Conservation (phyloP, 1,284 basidiomycete species). For the Apiotrichum domesticum region DNA sequence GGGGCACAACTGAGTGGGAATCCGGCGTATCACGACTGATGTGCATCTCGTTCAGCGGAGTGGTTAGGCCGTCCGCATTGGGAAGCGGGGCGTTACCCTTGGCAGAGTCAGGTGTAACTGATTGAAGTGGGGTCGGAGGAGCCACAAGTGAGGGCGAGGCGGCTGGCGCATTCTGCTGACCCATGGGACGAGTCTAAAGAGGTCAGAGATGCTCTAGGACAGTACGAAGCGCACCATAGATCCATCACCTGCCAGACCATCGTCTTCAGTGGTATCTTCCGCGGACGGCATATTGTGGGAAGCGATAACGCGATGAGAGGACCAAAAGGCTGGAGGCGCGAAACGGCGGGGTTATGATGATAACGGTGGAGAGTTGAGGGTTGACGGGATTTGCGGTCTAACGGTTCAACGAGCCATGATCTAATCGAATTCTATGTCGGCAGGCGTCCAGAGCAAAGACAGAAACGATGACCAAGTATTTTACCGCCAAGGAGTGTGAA, state of each 20-base stretch:
- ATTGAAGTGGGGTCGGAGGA: neutral
- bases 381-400: too few relatives aligned
- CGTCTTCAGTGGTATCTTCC: constrained; percentile 27
- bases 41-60: constrained; percentile 6
- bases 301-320: too few relatives aligned
- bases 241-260: constrained; percentile 21
- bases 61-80: constrained; percentile 9
- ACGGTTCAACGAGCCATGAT: too few relatives aligned
- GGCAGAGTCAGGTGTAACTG: constrained; percentile 24
- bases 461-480: too few relatives aligned
- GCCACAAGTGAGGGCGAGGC: neutral
- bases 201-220: neutral
- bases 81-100: constrained; percentile 7
- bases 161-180: neutral
- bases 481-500: too few relatives aligned
- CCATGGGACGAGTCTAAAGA: neutral
- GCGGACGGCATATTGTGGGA: neutral
- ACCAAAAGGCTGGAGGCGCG: too few relatives aligned
- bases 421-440: too few relatives aligned
- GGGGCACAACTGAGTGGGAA: constrained; percentile 4
- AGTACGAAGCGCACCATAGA: constrained; percentile 17
- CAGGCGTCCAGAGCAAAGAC: too few relatives aligned
- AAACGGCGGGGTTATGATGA: too few relatives aligned
- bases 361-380: too few relatives aligned
- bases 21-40: constrained; percentile 2